Percentiles rank a stretch among this genome's conserved stretches.
phyloP scores from a whole-genome alignment of 2,329 filamentous ascomycete genomes.

The Dendrostoma leiphaemia region DNA sequence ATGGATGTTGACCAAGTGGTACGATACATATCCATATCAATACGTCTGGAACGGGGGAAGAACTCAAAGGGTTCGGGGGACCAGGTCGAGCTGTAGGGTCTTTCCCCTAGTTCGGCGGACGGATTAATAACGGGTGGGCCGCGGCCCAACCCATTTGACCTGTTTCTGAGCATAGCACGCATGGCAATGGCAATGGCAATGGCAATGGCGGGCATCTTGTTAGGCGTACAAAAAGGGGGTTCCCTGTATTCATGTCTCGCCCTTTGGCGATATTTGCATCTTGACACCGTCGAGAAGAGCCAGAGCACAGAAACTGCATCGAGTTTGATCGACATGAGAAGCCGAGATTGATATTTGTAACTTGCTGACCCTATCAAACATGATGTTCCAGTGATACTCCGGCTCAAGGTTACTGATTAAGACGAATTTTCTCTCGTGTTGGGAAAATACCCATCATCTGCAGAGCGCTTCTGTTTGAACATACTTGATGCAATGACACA shows the following conservation, averaged over 20 bases:
- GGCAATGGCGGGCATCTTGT: neutral
- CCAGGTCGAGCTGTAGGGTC: neutral
- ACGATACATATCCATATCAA: neutral
- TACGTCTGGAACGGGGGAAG: neutral
- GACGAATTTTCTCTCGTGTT: too few species aligned
- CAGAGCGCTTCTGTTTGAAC: too few species aligned
- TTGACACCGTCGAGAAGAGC: neutral
- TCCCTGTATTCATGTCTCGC: neutral
- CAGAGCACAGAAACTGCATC: neutral
- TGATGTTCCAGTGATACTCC: too few species aligned
- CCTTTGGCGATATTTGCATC: neutral
- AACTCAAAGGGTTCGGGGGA: neutral
- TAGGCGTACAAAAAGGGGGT: neutral
- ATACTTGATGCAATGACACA: too few species aligned
- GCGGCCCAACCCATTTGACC: neutral
- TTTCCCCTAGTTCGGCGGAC: neutral
- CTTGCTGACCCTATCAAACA: too few species aligned
- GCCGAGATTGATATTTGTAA: neutral
- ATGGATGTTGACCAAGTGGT: conserved; percentile 13
- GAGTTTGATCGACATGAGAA: neutral
- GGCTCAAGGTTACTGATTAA: too few species aligned
- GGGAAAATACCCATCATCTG: too few species aligned
- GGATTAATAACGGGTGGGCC: neutral
- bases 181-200: neutral
- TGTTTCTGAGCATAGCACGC: neutral